Conservation (phyloP, 2,329 filamentous ascomycete species). For the Neofusicoccum parvum region DNA sequence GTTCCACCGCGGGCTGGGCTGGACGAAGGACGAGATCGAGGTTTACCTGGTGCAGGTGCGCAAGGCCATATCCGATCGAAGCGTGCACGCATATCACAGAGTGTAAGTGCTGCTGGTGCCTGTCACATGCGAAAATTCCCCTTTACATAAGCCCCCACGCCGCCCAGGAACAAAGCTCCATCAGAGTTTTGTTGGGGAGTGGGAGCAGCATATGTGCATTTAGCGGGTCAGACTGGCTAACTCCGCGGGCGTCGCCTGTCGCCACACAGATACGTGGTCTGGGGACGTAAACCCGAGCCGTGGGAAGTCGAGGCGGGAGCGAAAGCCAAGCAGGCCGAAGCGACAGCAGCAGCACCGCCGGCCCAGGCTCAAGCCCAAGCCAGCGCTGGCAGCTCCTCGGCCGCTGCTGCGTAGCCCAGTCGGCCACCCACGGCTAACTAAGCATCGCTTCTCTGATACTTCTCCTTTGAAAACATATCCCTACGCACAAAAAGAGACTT, state of each 20-base stretch:
- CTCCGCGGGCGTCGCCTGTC: slow-evolving; percentile 10
- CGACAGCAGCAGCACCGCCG: background rate
- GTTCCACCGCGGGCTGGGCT: slow-evolving; percentile 47
- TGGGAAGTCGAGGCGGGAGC: slow-evolving; percentile 9
- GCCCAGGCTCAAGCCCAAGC: background rate
- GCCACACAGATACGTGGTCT: slow-evolving; percentile 23
- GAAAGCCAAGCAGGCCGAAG: background rate
- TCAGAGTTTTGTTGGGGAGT: background rate
- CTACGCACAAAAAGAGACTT: background rate
- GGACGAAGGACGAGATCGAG: slow-evolving; percentile 48
- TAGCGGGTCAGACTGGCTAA: slow-evolving; percentile 16
- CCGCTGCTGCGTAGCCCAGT: no score
- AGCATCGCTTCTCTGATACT: background rate
- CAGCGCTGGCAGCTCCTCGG: background rate
- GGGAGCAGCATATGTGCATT: background rate
- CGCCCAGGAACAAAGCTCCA: background rate
- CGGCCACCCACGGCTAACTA: background rate
- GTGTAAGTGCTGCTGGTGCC: slow-evolving; percentile 36
- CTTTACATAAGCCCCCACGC: background rate
- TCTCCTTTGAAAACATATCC: background rate
- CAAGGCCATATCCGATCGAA: slow-evolving; percentile 41
- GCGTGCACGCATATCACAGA: slow-evolving; percentile 46
- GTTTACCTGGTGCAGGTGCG: slow-evolving; percentile 48
- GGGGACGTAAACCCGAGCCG: slow-evolving; percentile 22
- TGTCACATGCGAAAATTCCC: background rate